Percentiles rank a stretch among this genome's conserved stretches.
Conservation (phyloP, 345 rosid genomes). For the Pistacia atlantica region DNA sequence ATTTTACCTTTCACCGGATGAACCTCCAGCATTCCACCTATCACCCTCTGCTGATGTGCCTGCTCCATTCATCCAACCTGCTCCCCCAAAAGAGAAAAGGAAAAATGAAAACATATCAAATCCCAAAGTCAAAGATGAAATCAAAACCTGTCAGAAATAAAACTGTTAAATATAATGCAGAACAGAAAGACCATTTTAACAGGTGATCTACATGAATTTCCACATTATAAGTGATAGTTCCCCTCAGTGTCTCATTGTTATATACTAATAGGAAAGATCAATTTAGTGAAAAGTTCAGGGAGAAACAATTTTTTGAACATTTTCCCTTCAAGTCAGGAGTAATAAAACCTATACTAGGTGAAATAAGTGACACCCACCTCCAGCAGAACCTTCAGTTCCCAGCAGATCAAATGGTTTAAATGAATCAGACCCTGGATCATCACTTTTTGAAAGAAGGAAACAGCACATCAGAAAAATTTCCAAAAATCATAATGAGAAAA, state of each 20-base stretch:
- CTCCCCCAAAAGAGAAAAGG: slow-evolving; percentile 4
- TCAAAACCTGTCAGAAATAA: not conserved
- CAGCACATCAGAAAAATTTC: slow-evolving; percentile 28
- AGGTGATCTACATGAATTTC: not conserved
- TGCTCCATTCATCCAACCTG: slow-evolving; percentile 68
- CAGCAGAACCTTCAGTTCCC: slow-evolving; percentile 65
- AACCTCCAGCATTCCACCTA: slow-evolving; percentile 62
- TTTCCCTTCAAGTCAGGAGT: slow-evolving; percentile 7
- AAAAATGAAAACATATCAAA: not conserved
- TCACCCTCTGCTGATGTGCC: slow-evolving; percentile 65
- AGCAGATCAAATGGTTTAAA: slow-evolving; percentile 66
- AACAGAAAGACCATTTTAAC: not conserved
- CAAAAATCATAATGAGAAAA: slow-evolving; percentile 16
- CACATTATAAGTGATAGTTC: not conserved
- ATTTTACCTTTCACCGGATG: slow-evolving; percentile 59
- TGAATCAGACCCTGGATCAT: slow-evolving; percentile 56
- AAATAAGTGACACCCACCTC: slow-evolving; percentile 52
- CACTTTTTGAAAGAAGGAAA: slow-evolving; percentile 46
- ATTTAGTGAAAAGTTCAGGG: not conserved
- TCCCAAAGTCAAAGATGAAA: slow-evolving; percentile 3
- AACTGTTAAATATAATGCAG: not conserved
- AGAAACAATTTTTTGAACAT: not conserved
- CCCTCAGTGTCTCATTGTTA: not conserved
- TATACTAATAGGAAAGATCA: not conserved
- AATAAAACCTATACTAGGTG: slow-evolving; percentile 12